Percentiles rank a stretch among this genome's conserved stretches.
These are phyloP conservation scores for Apiotrichum veenhuisii DNA, from an alignment of 1,284 basidiomycete genomes.

Conservation along the genomic window DNA sequence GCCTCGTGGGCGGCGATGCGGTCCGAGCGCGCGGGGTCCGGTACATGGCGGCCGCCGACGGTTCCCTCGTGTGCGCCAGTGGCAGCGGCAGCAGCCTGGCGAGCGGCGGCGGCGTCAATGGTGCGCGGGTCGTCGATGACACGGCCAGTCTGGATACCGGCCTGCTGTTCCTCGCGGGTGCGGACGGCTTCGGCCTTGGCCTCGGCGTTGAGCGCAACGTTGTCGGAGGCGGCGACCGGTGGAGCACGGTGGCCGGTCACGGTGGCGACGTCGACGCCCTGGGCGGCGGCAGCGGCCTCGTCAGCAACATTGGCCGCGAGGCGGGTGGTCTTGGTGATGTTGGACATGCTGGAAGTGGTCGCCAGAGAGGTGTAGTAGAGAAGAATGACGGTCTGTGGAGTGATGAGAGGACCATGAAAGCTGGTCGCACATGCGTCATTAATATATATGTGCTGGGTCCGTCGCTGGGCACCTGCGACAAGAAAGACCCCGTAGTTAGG, in stretches of 20 bases:
- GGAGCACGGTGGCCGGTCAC: background rate
- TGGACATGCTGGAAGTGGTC: background rate
- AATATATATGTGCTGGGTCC: too few species aligned
- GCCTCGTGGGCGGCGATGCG: background rate
- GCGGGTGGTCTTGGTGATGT: background rate
- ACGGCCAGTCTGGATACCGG: background rate
- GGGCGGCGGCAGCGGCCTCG: background rate
- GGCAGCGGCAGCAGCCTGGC: background rate
- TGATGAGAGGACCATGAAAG: too few species aligned
- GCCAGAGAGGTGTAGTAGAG: too few species aligned
- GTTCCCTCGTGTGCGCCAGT: background rate
- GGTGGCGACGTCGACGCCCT: background rate
- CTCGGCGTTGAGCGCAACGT: background rate
- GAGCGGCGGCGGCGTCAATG: background rate
- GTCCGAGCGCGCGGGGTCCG: background rate
- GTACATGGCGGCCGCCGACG: background rate
- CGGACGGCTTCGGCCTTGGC: background rate
- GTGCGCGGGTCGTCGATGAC: background rate
- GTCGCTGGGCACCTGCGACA: too few species aligned
- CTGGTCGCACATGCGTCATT: too few species aligned
- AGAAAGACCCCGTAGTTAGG: too few species aligned
- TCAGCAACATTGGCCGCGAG: background rate
- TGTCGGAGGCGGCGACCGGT: background rate
- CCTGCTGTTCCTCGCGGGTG: background rate
- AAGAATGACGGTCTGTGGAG: too few species aligned